Evolutionary conservation across 129 eudicot genomes (phyloP).

Genomic region (Centrapalus pauciflorus): DNA sequence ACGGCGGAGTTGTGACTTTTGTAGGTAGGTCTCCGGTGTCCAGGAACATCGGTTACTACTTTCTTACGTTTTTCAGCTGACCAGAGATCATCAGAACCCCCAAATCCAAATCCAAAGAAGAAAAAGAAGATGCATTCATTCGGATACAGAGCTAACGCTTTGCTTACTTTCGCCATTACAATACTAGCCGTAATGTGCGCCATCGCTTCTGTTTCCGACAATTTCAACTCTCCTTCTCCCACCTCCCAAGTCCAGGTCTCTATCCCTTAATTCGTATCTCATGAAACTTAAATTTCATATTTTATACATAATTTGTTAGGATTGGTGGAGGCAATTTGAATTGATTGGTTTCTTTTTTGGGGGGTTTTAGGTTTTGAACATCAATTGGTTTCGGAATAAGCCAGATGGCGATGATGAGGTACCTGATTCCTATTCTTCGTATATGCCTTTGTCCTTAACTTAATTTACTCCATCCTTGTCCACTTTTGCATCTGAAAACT

Average conservation of each 20-base stretch:
- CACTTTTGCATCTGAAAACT: neutral
- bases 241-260: conserved; percentile 57
- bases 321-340: neutral
- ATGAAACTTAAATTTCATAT: neutral
- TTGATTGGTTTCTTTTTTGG: conserved; percentile 5
- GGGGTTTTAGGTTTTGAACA: conserved; percentile 69
- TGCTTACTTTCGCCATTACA: conserved; percentile 69
- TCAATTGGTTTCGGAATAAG: conserved; percentile 76
- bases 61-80: neutral
- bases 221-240: conserved; percentile 71
- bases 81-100: neutral
- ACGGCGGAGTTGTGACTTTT: too few relatives aligned
- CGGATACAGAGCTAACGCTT: conserved; percentile 77
- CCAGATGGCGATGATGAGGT: conserved; percentile 93
- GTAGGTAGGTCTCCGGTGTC: too few relatives aligned
- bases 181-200: conserved; percentile 82
- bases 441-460: neutral
- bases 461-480: neutral
- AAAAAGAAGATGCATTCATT: conserved; percentile 55
- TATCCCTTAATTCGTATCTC: neutral
- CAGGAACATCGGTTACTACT: conserved; percentile 8
- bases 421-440: neutral
- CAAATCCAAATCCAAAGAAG: neutral
- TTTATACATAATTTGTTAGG: neutral
- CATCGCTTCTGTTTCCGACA: conserved; percentile 80